Conservation (phyloP, 345 rosid genomes). For the Eucalyptus shirleyi region DNA sequence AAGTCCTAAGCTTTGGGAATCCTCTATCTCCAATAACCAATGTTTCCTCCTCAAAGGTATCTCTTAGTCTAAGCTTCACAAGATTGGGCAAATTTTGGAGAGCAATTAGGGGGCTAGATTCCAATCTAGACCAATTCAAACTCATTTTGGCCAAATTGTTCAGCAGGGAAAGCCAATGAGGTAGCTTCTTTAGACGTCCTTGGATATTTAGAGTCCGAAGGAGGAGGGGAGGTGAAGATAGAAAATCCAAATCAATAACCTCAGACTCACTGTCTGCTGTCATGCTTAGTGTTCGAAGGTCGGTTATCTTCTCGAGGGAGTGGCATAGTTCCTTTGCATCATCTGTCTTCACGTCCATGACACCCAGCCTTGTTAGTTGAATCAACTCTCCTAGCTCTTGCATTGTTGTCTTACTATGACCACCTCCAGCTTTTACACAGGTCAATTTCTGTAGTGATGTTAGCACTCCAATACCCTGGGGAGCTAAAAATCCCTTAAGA, state of each 20-base stretch:
- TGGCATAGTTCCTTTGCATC: not conserved
- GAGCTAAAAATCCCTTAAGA: too few species aligned
- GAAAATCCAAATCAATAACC: not conserved
- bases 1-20: not conserved
- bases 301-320: not conserved
- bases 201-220: not conserved
- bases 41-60: not conserved
- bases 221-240: not conserved
- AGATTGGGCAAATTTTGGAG: not conserved
- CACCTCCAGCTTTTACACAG: too few species aligned
- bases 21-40: not conserved
- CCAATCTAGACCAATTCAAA: accelerated
- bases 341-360: accelerated
- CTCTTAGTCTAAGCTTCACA: accelerated
- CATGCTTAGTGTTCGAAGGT: not conserved
- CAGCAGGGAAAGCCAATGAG: too few species aligned
- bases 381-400: not conserved
- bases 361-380: not conserved
- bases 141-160: accelerated
- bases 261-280: not conserved
- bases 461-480: too few species aligned
- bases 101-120: not conserved
- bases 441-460: too few species aligned
- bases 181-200: too few species aligned
- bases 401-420: not conserved